Evolutionary conservation across 495 filamentous ascomycete genomes (phyloP).

Genomic region (Penicillium soppii): DNA sequence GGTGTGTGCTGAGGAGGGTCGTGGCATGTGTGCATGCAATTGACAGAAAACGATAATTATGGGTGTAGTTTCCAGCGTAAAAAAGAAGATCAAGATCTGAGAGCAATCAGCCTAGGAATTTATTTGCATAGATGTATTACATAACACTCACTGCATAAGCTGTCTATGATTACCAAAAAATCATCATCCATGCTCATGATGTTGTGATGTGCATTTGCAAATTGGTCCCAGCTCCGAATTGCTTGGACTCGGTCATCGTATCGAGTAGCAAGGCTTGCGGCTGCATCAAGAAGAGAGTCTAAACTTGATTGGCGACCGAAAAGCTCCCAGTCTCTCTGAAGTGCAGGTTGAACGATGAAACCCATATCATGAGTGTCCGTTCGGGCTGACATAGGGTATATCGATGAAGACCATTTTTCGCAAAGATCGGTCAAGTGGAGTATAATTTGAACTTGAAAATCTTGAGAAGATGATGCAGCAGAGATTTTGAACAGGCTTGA

Average conservation of each 20-base stretch:
- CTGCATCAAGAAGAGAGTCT: conserved; percentile 31
- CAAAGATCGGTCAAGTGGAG: conserved; percentile 11
- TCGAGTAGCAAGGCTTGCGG: conserved; percentile 32
- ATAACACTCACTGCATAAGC: conserved; percentile 9
- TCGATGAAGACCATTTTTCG: conserved; percentile 12
- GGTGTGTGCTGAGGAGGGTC: conserved; percentile 24
- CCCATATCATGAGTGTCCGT: conserved; percentile 47
- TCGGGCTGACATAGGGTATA: conserved; percentile 21
- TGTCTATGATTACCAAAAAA: conserved; percentile 15
- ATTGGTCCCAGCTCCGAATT: conserved; percentile 37
- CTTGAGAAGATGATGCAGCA: no score
- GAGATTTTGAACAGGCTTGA: no score
- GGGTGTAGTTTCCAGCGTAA: conserved; percentile 35
- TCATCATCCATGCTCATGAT: not conserved
- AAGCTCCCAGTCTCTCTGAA: conserved; percentile 30
- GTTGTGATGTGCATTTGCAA: not conserved
- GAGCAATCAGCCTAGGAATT: no score
- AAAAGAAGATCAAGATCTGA: conserved; percentile 43
- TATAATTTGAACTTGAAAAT: no score
- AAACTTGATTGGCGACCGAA: conserved; percentile 27
- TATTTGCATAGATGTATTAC: no score
- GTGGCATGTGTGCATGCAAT: conserved; percentile 41
- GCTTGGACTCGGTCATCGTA: conserved; percentile 32
- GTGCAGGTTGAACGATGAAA: conserved; percentile 40
- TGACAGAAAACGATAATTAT: no score